A percentile compares a stretch with the other conserved stretches of the same genome.
phyloP scores from a whole-genome alignment of 257 asterid genomes.

The Paraleonurus japonicus region DNA sequence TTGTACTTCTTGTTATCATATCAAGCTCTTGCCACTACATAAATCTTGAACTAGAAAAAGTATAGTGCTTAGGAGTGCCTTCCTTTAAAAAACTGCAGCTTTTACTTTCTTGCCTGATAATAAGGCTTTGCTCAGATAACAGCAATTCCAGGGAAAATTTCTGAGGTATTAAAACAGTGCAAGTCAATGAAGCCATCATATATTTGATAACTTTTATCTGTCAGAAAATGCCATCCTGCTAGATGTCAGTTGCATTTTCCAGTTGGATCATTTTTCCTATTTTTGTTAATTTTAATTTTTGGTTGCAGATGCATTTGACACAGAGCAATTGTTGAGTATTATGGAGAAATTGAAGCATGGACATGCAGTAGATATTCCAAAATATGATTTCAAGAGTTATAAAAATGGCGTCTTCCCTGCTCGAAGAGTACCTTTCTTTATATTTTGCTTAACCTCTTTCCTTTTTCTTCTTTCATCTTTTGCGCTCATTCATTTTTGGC shows the following conservation, averaged over 20 bases:
- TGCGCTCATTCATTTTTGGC: conserved; percentile 19
- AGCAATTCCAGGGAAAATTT: conserved; percentile 14
- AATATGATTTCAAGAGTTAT: conserved; percentile 88
- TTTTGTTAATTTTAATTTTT: conserved; percentile 18
- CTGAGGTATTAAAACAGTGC: neutral
- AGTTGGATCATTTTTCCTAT: conserved; percentile 22
- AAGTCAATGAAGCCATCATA: conserved; percentile 16
- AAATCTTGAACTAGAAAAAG: conserved; percentile 7
- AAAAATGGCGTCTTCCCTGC: conserved; percentile 65
- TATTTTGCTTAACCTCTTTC: neutral
- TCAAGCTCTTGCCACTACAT: conserved; percentile 9
- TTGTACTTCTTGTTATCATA: neutral
- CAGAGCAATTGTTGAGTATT: conserved; percentile 58
- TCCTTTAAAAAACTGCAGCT: conserved; percentile 15
- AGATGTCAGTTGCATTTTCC: conserved; percentile 17
- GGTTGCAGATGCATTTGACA: conserved; percentile 81
- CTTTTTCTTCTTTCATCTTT: neutral
- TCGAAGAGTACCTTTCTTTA: conserved; percentile 66
- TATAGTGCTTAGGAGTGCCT: conserved; percentile 14
- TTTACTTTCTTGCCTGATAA: conserved; percentile 23
- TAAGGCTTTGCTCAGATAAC: conserved; percentile 17
- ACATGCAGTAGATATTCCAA: conserved; percentile 91
- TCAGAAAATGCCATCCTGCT: conserved; percentile 7
- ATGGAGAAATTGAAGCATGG: conserved; percentile 82
- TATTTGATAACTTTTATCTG: conserved; percentile 15